Evolutionary conservation across 192 early-diverging fungal genomes (phyloP), one percentile per base, ranked within the genome.

Genomic region (Coemansia sp.): DNA sequence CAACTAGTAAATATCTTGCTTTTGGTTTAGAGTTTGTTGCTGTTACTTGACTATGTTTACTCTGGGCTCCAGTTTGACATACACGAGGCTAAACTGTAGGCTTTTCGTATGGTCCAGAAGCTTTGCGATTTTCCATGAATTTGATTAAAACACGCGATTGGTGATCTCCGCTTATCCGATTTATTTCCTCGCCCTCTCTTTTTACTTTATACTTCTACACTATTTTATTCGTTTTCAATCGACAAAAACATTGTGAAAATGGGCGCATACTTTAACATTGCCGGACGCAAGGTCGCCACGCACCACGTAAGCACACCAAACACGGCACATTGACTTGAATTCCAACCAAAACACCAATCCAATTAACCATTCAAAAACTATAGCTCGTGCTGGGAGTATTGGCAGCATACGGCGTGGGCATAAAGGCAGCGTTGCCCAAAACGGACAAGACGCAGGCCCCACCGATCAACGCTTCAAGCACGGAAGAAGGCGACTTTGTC

Each of bases 341-440:
- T 11, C n/a, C 27, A 27, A 5, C 5, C 27, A 27, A 27, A 27
- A 27, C 27, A 5, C 53, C 23, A 55, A 56, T 29, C 24, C 29
- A 7, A 24, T 6, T 25, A 32, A 10, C 17, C 4, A 8, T 38
- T 39, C 15, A 21, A 32, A 17, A 52, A 6, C 9, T 67, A 41
- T 77, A 83, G 82, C 47, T 84, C 25, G 82, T 84, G 27, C 65
- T 84, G 25, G 82, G 73, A 23, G 65, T 79, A 3, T 74, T 79
- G 25, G 77, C 71, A 24, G 37, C 56, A 23, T 73, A 80, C 63
- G 82, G 82, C 24, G 25, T 70, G 8, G 65, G 69, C 10, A 56
- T 72, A 67, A 69, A 70, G 56, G 60, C 72, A 6, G 73, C 68
- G 10, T 53, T 76, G 19, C 76, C 82, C 23, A 72, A 68, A 49